Percentiles rank a stretch among this genome's conserved stretches.
Conservation (phyloP, 129 eudicot species). For the Ambrosia artemisiifolia region DNA sequence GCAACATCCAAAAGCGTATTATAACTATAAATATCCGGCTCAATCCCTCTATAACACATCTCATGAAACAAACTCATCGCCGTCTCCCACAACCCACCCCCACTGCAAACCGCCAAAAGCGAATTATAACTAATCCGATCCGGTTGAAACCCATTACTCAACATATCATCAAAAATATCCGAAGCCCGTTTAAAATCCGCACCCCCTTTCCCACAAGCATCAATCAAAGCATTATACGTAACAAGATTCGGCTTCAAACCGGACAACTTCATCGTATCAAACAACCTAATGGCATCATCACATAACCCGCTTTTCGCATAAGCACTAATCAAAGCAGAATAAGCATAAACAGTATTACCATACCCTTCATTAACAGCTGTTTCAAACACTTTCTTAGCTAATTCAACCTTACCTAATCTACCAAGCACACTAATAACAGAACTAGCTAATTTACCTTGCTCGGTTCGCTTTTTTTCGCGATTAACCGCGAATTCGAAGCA, state of each 20-base stretch:
- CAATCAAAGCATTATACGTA: conserved; percentile 81
- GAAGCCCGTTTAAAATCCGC: conserved; percentile 68
- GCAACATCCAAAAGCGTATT: conserved; percentile 88
- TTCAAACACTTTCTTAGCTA: conserved; percentile 74
- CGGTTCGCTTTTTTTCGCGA: conserved; percentile 52
- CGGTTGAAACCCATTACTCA: conserved; percentile 66
- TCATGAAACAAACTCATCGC: conserved; percentile 64
- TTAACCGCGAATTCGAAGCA: conserved; percentile 73
- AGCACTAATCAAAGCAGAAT: conserved; percentile 87
- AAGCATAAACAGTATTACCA: conserved; percentile 93
- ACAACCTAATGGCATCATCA: conserved; percentile 69
- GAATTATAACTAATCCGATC: conserved; percentile 92
- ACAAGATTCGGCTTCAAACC: conserved; percentile 90
- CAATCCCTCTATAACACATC: conserved; percentile 76
- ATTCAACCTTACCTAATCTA: conserved; percentile 78
- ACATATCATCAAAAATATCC: conserved; percentile 76
- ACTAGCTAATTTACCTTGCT: conserved; percentile 84
- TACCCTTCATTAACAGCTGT: conserved; percentile 66
- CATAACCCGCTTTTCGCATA: conserved; percentile 84
- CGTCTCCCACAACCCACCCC: conserved; percentile 84
- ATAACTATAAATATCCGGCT: conserved; percentile 86
- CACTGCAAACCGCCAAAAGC: conserved; percentile 88
- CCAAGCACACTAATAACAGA: conserved; percentile 86
- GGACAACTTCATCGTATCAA: conserved; percentile 58
- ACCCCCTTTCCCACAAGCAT: conserved; percentile 98